These are phyloP conservation scores for Macrolepiota fuliginosa DNA, from an alignment of 768 basidiomycete genomes.

Conservation along the genomic window DNA sequence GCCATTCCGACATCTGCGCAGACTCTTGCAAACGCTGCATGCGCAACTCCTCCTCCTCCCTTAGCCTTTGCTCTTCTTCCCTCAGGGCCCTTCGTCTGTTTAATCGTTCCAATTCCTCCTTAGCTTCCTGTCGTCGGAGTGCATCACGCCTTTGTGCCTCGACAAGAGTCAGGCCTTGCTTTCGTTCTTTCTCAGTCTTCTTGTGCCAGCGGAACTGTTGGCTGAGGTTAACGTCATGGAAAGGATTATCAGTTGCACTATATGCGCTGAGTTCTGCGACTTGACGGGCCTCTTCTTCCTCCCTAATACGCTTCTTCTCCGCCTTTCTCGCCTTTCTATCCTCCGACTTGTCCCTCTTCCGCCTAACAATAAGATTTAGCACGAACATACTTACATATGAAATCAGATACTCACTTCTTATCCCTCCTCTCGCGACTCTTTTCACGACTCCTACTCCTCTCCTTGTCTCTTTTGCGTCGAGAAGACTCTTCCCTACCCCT, in stretches of 20 bases:
- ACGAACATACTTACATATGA: conserved; percentile 9
- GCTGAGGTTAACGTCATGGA: conserved; percentile 94
- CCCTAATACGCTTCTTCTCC: conserved; percentile 79
- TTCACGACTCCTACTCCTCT: conserved; percentile 35
- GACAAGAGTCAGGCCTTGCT: conserved; percentile 73
- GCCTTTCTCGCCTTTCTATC: conserved; percentile 82
- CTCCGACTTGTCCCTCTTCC: conserved; percentile 84
- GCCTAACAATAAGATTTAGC: conserved; percentile 37
- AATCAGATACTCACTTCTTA: conserved; percentile 38
- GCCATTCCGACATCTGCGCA: conserved; percentile 97
- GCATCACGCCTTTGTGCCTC: conserved; percentile 83
- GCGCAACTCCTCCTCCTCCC: conserved; percentile 91
- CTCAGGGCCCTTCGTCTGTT: conserved; percentile 90
- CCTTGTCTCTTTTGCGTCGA: conserved; percentile 25
- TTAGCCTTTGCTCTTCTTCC: conserved; percentile 81
- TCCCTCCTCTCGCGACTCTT: conserved; percentile 37
- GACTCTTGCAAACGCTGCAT: conserved; percentile 91
- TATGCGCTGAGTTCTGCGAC: conserved; percentile 96
- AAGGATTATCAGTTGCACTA: conserved; percentile 95
- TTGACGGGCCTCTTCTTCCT: conserved; percentile 88
- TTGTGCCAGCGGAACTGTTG: conserved; percentile 99
- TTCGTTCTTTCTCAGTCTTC: conserved; percentile 95
- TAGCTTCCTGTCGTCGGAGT: conserved; percentile 81
- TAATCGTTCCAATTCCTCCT: conserved; percentile 90
- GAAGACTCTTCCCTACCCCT: conserved; percentile 26